Evolutionary conservation across 441 rosid species (phyloP).

Genomic region (Populus tomentosa): DNA sequence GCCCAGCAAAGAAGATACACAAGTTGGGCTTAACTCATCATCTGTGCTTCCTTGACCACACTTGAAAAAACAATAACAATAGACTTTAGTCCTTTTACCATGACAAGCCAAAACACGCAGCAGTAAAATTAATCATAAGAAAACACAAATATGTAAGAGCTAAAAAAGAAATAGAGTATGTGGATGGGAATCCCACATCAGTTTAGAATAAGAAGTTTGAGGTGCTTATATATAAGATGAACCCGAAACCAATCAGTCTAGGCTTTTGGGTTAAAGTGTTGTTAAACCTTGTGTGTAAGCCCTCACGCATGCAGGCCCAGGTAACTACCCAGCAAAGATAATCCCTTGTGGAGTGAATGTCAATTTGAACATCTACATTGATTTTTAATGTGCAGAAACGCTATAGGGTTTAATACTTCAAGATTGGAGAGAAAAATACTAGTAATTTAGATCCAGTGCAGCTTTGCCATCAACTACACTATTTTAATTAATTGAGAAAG

Average conservation of each 20-base stretch:
- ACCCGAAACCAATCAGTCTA: too few relatives aligned
- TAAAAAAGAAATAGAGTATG: conserved; percentile 25
- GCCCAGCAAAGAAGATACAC: conserved; percentile 88
- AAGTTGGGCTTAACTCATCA: conserved; percentile 83
- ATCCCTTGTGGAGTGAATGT: conserved; percentile 34
- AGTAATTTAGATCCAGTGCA: neutral
- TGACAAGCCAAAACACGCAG: conserved; percentile 12
- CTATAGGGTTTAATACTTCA: neutral
- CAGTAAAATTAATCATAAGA: conserved; percentile 5
- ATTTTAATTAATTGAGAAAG: too few relatives aligned
- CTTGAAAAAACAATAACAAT: conserved; percentile 36
- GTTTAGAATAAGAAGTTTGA: too few relatives aligned
- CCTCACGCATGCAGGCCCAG: too few relatives aligned
- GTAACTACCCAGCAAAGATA: too few relatives aligned
- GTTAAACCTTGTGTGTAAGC: too few relatives aligned
- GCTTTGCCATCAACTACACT: neutral
- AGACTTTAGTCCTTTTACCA: conserved; percentile 11
- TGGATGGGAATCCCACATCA: neutral
- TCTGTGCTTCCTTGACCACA: conserved; percentile 98
- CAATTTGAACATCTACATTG: conserved; percentile 55
- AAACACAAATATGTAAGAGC: conserved; percentile 1
- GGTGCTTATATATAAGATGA: too few relatives aligned
- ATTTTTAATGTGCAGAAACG: conserved; percentile 40
- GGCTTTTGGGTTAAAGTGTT: too few relatives aligned
- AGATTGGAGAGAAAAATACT: neutral